Evolutionary conservation across 768 basidiomycete genomes (phyloP).

Genomic region (Daedaleopsis nitida): DNA sequence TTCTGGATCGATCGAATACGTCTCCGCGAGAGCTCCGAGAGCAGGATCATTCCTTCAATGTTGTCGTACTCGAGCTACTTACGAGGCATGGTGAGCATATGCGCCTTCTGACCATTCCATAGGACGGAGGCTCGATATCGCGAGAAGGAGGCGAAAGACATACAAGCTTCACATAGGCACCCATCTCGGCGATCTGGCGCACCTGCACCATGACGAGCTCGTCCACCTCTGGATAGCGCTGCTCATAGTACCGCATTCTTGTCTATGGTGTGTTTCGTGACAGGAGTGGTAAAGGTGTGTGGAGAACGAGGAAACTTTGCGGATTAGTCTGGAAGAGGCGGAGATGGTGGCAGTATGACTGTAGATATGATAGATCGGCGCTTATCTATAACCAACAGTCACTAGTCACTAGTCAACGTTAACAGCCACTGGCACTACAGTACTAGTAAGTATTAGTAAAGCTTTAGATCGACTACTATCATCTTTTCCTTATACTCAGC

Average conservation of each 20-base stretch:
- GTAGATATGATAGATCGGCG: not conserved
- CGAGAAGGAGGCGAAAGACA: conserved; percentile 32
- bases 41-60: conserved; percentile 98
- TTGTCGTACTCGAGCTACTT: conserved; percentile 95
- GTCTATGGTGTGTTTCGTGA: not conserved
- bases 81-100: conserved; percentile 3
- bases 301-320: not conserved
- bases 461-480: too few species aligned
- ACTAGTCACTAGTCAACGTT: not conserved
- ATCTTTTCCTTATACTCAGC: too few species aligned
- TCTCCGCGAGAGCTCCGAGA: conserved; percentile 95
- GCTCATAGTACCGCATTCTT: conserved; percentile 89
- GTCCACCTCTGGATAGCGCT: conserved; percentile 93
- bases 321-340: not conserved
- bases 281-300: not conserved
- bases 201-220: conserved; percentile 99
- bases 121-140: not conserved
- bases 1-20: conserved; percentile 98
- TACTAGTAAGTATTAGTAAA: too few species aligned
- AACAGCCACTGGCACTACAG: too few species aligned
- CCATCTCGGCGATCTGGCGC: conserved; percentile 99
- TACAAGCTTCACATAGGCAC: conserved; percentile 97
- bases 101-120: not conserved
- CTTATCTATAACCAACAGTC: not conserved
- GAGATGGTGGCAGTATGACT: not conserved